These are phyloP conservation scores for Akanthomyces dipterigenus DNA, from an alignment of 2,329 filamentous ascomycete genomes.

Conservation along the genomic window DNA sequence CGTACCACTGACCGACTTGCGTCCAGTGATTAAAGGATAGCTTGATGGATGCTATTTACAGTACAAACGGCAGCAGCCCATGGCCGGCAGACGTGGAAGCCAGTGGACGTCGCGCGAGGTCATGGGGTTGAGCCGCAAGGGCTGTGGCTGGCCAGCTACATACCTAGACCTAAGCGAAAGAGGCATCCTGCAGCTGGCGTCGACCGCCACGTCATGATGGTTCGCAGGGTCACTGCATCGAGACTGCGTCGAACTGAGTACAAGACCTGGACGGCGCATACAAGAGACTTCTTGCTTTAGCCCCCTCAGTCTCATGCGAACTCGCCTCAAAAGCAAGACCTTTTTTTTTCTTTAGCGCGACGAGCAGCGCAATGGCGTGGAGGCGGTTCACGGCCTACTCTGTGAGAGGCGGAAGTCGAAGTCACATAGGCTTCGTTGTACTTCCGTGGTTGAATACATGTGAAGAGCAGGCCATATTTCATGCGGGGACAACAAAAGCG, in stretches of 20 bases:
- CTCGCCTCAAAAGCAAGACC: not conserved
- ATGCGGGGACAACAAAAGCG: not conserved
- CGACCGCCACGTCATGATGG: constrained; percentile 5
- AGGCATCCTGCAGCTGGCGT: not conserved
- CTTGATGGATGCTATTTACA: too few relatives aligned
- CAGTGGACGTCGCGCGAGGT: not conserved
- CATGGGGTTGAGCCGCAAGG: constrained; percentile 3
- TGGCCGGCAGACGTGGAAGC: not conserved
- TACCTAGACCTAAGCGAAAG: not conserved
- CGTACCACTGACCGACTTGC: too few relatives aligned
- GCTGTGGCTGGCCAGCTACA: not conserved
- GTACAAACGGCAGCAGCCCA: not conserved
- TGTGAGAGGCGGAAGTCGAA: not conserved
- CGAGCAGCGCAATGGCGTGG: not conserved
- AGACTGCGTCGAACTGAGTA: not conserved
- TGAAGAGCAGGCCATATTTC: not conserved
- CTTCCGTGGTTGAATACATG: not conserved
- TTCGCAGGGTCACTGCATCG: not conserved
- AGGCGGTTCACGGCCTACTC: not conserved
- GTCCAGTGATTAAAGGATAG: too few relatives aligned
- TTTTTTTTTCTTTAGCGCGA: not conserved
- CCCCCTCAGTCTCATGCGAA: not conserved
- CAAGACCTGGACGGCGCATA: not conserved
- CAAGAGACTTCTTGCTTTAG: not conserved
- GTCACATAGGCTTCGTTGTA: not conserved